These are phyloP conservation scores for Prunus mira DNA, from an alignment of 306 rosid species.

Conservation along the genomic window DNA sequence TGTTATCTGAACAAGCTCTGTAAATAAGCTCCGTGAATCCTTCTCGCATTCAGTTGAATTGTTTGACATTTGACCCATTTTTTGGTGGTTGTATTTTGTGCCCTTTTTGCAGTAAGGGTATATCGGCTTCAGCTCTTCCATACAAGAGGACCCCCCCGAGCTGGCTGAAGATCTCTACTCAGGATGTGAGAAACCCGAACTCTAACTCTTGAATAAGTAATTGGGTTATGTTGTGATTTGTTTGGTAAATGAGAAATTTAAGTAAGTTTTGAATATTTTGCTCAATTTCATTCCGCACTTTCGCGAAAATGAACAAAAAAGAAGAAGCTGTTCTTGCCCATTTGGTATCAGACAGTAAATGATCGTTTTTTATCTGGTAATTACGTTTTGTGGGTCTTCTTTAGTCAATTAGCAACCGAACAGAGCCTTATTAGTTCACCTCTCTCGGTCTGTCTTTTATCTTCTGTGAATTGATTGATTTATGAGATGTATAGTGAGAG, in stretches of 20 bases:
- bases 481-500: not conserved
- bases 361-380: not conserved
- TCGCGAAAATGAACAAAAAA: not conserved
- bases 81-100: not conserved
- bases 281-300: not conserved
- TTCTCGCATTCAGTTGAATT: not conserved
- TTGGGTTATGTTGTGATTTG: not conserved
- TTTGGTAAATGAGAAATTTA: not conserved
- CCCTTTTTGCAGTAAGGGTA: conserved; percentile 65
- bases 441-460: not conserved
- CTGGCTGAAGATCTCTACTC: conserved; percentile 71
- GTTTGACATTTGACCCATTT: not conserved
- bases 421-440: not conserved
- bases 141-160: conserved; percentile 71
- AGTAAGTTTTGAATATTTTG: not conserved
- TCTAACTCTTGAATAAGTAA: not conserved
- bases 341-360: too few species aligned
- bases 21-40: not conserved
- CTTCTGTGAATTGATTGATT: not conserved
- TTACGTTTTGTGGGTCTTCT: not conserved
- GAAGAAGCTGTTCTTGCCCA: not conserved
- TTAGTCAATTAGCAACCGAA: not conserved
- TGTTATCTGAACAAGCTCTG: not conserved
- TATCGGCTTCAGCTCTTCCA: conserved; percentile 78
- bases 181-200: conserved; percentile 50